Evolutionary conservation across 345 rosid genomes (phyloP).

Genomic region (Angophora floribunda): DNA sequence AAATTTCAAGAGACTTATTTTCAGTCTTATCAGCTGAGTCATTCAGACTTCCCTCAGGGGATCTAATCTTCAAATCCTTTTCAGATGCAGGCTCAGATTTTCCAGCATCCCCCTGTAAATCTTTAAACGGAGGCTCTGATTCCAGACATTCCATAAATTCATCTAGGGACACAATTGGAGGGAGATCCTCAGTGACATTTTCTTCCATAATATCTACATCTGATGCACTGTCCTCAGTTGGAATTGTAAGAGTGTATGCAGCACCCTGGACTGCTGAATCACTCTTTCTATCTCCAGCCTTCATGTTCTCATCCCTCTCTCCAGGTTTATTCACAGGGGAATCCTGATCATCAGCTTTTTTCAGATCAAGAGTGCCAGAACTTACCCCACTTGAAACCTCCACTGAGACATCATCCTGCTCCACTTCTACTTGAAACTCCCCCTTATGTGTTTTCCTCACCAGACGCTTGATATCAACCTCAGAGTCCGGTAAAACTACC

Average conservation of each 20-base stretch:
- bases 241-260: slow-evolving; percentile 35
- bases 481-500: slow-evolving; percentile 77
- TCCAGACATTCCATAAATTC: slow-evolving; percentile 89
- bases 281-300: slow-evolving; percentile 18
- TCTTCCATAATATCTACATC: slow-evolving; percentile 67
- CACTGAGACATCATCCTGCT: slow-evolving; percentile 41
- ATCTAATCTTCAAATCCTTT: slow-evolving; percentile 19
- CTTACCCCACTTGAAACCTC: slow-evolving; percentile 51
- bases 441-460: slow-evolving; percentile 97
- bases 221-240: slow-evolving; percentile 45
- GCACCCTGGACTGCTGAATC: slow-evolving; percentile 13
- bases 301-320: slow-evolving; percentile 18
- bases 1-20: slow-evolving; percentile 12
- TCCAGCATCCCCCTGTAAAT: slow-evolving; percentile 33
- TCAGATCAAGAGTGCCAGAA: slow-evolving; percentile 13
- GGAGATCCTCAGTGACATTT: slow-evolving; percentile 82
- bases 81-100: slow-evolving; percentile 14
- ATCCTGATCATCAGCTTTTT: slow-evolving; percentile 18
- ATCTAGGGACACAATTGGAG: slow-evolving; percentile 86
- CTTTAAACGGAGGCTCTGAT: slow-evolving; percentile 84
- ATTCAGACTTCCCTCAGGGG: slow-evolving; percentile 20
- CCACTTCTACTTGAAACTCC: slow-evolving; percentile 83
- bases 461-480: slow-evolving; percentile 63
- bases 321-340: slow-evolving; percentile 4
- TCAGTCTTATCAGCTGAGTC: slow-evolving; percentile 8